A percentile compares a stretch with the other conserved stretches of the same genome.
Conservation (phyloP, 345 rosid genomes). For the Conringia planisiliqua region DNA sequence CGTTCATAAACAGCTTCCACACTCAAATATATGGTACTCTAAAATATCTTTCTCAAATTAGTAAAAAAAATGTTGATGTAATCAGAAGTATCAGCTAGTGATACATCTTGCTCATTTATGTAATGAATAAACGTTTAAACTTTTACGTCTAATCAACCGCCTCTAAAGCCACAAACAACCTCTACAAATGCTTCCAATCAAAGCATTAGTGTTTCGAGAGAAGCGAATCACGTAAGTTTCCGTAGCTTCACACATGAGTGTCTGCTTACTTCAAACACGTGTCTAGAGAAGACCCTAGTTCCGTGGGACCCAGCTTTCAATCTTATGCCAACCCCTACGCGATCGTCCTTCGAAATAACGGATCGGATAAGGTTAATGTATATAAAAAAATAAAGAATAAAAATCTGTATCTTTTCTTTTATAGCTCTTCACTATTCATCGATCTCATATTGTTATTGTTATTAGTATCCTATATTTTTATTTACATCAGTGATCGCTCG, state of each 20-base stretch:
- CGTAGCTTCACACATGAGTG: constrained; percentile 23
- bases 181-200: neutral
- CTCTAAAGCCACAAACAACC: neutral
- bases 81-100: neutral
- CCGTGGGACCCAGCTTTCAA: constrained; percentile 1
- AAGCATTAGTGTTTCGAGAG: neutral
- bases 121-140: neutral
- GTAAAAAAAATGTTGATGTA: neutral
- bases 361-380: constrained; percentile 19
- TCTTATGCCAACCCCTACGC: constrained; percentile 16
- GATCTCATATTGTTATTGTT: neutral
- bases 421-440: neutral
- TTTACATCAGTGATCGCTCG: constrained; percentile 7
- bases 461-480: neutral
- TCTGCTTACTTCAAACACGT: constrained; percentile 19
- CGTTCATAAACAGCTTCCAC: neutral
- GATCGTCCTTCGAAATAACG: constrained; percentile 10
- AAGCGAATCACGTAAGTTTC: constrained; percentile 5
- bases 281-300: constrained; percentile 20
- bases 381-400: too few relatives aligned
- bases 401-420: neutral
- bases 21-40: neutral
- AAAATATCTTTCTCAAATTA: neutral
- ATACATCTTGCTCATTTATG: neutral
- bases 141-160: neutral